Evolutionary conservation across 2,329 filamentous ascomycete genomes (phyloP), one percentile per base, ranked within the genome.

Genomic region (Conoideocrella luteorostrata): DNA sequence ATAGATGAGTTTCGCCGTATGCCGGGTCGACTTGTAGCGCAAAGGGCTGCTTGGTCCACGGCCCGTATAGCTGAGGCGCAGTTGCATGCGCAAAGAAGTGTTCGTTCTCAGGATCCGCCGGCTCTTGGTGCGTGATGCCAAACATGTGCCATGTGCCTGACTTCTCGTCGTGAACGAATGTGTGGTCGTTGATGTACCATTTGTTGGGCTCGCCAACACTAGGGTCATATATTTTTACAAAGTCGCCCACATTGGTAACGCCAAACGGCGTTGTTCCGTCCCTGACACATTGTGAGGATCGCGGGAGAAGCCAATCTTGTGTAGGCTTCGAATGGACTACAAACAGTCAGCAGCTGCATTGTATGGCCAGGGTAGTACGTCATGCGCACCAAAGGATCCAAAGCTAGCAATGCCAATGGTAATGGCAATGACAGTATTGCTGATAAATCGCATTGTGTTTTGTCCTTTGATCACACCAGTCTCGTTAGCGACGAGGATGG

Each of bases 181-280:
- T 34, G 15, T 34, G 32, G 32, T 34, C 32, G 15, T 34, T 34
- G 32, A 34, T 34, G 32, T 34, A 34, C 32, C 32, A 34, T 18
- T 34, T 34, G 7, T 13, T 10, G 15, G 32, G 9, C 17, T 34
- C 32, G 11, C 32, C 32, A 18, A 34, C 15, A 17, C 32, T 34
- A n/a, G 32, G 32, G 17, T 34, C 32, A n/a, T 34, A 34, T 13
- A 34, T 34, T 17, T 34, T 34, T 10, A 34, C 32, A 17, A 34
- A 34, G 32, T 34, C 32, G 11, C 15, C 32, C 7, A 34, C 15
- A 17, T 34, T 34, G 32, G 32, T 34, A 18, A 34, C 32, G 7
- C 32, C 32, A n/a, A 34, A 34, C 7, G 32, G 32, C 9, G 32
- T 34, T 7, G 32, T 34, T 34, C 32, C 32, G 32, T 34, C 32